A percentile compares a stretch with the other conserved stretches of the same genome.
phyloP scores from a whole-genome alignment of 2,329 filamentous ascomycete species.

The Magnaporthales sp. region DNA sequence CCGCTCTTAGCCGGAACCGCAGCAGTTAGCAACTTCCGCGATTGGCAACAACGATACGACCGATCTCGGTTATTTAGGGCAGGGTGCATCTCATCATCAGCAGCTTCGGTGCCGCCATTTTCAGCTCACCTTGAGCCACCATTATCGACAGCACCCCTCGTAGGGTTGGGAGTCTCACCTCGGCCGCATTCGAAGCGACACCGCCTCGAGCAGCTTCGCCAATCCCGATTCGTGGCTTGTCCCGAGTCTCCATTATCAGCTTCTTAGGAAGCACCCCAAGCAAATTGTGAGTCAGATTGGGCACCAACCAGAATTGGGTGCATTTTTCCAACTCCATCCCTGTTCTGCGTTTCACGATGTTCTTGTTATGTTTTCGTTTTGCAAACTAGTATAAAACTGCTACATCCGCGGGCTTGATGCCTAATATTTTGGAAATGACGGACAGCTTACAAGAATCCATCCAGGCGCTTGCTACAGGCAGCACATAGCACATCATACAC shows the following conservation, averaged over 20 bases:
- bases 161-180: background rate
- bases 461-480: background rate
- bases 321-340: background rate
- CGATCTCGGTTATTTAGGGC: background rate
- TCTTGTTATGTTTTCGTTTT: background rate
- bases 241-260: background rate
- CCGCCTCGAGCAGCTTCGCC: conserved; percentile 1
- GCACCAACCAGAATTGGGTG: background rate
- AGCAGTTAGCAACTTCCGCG: background rate
- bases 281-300: conserved; percentile 5
- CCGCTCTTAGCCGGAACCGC: background rate
- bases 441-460: background rate
- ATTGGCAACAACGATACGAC: background rate
- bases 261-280: background rate
- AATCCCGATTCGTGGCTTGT: conserved; percentile 2
- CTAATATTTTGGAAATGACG: background rate
- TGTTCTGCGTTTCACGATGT: background rate
- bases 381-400: background rate
- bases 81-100: background rate
- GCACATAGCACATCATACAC: background rate
- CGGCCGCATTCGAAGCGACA: background rate
- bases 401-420: background rate
- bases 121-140: background rate
- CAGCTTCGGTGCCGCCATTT: conserved; percentile 1
- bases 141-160: background rate